Evolutionary conservation across 2,329 filamentous ascomycete species (phyloP).

Genomic region (Neospermospora avenae): DNA sequence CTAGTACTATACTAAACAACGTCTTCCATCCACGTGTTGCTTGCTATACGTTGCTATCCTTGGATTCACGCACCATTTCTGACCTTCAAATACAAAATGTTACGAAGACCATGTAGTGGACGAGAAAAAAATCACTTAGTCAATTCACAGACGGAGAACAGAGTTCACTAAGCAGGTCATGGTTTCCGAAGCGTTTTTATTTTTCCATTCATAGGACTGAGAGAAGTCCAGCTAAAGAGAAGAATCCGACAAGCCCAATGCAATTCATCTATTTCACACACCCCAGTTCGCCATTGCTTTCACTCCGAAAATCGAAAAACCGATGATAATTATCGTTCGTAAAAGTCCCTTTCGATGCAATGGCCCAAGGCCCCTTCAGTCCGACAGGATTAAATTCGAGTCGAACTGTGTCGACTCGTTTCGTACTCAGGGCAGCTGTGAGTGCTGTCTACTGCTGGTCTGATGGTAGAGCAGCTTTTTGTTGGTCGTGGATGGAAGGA

Average conservation of each 20-base stretch:
- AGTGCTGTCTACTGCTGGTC: constrained; percentile 18
- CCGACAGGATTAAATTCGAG: not conserved
- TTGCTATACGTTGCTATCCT: too few relatives aligned
- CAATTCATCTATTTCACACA: constrained; percentile 32
- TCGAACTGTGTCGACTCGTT: not conserved
- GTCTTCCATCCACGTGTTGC: too few relatives aligned
- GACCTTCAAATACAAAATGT: too few relatives aligned
- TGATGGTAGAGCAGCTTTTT: not conserved
- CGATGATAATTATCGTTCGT: constrained; percentile 33
- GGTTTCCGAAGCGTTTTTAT: constrained; percentile 23
- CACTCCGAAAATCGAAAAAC: constrained; percentile 29
- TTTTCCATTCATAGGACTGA: constrained; percentile 29
- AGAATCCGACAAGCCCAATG: constrained; percentile 23
- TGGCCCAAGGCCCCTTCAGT: constrained; percentile 20
- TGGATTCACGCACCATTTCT: too few relatives aligned
- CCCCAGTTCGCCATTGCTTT: constrained; percentile 32
- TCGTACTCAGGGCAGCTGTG: constrained; percentile 1
- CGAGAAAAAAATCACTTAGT: too few relatives aligned
- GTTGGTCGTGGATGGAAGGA: constrained; percentile 12
- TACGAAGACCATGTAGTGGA: too few relatives aligned
- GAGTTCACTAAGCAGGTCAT: not conserved
- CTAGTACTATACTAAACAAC: too few relatives aligned
- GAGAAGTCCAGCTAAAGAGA: constrained; percentile 18
- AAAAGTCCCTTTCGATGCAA: constrained; percentile 29
- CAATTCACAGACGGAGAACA: not conserved